These are phyloP conservation scores for Silybum marianum DNA, from an alignment of 129 eudicot genomes.

Conservation along the genomic window DNA sequence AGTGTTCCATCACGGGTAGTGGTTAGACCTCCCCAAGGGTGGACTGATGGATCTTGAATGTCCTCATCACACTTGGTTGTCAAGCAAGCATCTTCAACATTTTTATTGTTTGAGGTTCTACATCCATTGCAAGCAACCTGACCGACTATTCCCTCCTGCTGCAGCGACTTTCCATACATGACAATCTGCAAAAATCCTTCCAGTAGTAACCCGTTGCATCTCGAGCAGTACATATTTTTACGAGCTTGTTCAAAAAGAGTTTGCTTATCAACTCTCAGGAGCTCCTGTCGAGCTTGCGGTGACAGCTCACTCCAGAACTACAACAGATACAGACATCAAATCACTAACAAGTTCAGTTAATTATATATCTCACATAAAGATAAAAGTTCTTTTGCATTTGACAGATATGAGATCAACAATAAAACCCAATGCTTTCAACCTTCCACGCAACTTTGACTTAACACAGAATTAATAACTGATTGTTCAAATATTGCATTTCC, in stretches of 20 bases:
- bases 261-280: constrained; percentile 82
- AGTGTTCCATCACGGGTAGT: constrained; percentile 82
- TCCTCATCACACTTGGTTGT: constrained; percentile 60
- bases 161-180: constrained; percentile 90
- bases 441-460: background rate
- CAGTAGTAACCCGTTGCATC: constrained; percentile 90
- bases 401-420: background rate
- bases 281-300: constrained; percentile 80
- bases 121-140: constrained; percentile 44
- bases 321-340: constrained; percentile 33
- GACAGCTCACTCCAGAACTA: constrained; percentile 93
- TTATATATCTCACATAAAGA: background rate
- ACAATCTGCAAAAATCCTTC: constrained; percentile 94
- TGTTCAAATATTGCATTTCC: constrained; percentile 13
- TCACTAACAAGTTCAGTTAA: constrained; percentile 23
- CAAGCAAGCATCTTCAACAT: constrained; percentile 38
- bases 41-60: constrained; percentile 91
- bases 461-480: background rate
- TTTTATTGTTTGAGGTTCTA: constrained; percentile 43
- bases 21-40: constrained; percentile 97
- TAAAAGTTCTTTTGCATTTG: background rate
- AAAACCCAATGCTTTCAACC: background rate
- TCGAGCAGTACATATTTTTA: constrained; percentile 93
- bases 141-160: constrained; percentile 64
- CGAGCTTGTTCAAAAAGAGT: constrained; percentile 96